Evolutionary conservation across 2,329 filamentous ascomycete species (phyloP), one percentile per base, ranked within the genome.

Genomic region (Verticillium nonalfalfae): DNA sequence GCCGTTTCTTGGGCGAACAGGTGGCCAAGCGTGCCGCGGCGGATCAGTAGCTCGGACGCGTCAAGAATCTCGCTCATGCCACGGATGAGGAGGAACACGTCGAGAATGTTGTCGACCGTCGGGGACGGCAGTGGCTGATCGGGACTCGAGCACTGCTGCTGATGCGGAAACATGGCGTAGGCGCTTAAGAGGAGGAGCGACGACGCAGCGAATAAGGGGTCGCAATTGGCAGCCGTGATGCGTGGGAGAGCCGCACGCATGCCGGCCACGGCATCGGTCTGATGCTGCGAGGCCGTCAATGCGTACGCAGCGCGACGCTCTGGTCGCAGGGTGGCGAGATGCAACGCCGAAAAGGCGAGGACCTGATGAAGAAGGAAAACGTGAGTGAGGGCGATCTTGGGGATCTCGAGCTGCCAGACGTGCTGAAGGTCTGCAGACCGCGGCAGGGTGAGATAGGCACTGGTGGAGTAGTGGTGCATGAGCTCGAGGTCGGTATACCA

Each of bases 401-500:
- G 69, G 5, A 69, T 57, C 7, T 69, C 68, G 2, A 65, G 60
- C 64, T 73, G 72, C 45, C 45, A 52, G 45, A 52, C 18, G 18
- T 52, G 45, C 45, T 52, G 45, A 4, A 71, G 65, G 34, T 63
- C 59, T 7, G 70, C 68, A 6, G 52, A 45, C 6, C 73, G 65
- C 0, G 73, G 73, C 7, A 75, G 62, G 1, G 73, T 73, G 7
- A 68, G 60, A 56, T 66, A 72, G 0, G 73, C 73, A 1, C 60
- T 64, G 7, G 70, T 66, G 1, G 70, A 70, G 58, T 70, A 75
- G 52, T 76, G 73, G 50, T 76, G 73, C 66, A 76, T 70, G 45
- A 76, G 66, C 61, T 74, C 71, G 13, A 76, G 70, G 60, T 76
- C 74, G 3, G 69, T 68, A 10, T 72, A 69, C 73, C 73, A 75